phyloP scores from a whole-genome alignment of 331 rosid species.

The Rosa hybrid region DNA sequence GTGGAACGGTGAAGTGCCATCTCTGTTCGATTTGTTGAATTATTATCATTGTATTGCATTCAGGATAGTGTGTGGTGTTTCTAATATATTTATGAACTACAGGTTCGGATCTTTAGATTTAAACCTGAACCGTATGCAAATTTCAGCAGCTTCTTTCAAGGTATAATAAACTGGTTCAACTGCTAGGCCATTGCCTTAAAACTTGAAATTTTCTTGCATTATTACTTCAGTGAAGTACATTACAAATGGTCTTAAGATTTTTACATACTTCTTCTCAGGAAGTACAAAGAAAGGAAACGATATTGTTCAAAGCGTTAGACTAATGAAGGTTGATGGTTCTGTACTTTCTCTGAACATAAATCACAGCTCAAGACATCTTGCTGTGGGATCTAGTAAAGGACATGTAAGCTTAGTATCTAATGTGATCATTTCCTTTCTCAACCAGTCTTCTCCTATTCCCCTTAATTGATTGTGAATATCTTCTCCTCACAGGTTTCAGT shows the following conservation, averaged over 20 bases:
- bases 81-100: constrained; percentile 23
- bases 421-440: constrained; percentile 1
- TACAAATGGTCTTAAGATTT: constrained; percentile 12
- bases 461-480: background rate
- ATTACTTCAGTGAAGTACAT: constrained; percentile 8
- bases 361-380: constrained; percentile 59
- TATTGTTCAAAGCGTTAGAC: constrained; percentile 64
- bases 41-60: background rate
- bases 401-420: constrained; percentile 50
- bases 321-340: constrained; percentile 64
- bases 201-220: constrained; percentile 4
- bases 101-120: constrained; percentile 79
- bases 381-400: constrained; percentile 93
- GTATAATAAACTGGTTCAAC: constrained; percentile 37
- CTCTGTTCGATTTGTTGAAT: constrained; percentile 11
- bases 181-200: constrained; percentile 1
- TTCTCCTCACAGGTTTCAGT: constrained; percentile 62
- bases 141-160: constrained; percentile 64
- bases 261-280: constrained; percentile 50
- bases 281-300: constrained; percentile 70
- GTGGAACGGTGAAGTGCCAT: constrained; percentile 66
- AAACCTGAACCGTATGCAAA: constrained; percentile 73
- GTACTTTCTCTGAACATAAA: constrained; percentile 53
- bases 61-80: constrained; percentile 13
- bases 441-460: background rate